phyloP scores from a whole-genome alignment of 1,284 basidiomycete species.

The Leccinum pachyderme region DNA sequence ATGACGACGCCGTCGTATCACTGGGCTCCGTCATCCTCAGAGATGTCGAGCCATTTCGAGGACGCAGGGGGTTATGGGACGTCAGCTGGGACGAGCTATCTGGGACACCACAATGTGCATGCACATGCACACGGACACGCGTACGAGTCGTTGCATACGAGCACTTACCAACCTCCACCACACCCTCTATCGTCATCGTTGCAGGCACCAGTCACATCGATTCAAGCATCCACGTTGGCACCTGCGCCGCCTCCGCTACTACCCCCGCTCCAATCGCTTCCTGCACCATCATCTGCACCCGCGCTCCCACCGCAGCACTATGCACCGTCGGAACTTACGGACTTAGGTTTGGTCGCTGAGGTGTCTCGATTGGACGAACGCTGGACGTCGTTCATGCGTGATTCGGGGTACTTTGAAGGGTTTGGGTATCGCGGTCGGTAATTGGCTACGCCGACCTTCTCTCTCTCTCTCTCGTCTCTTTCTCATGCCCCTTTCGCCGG shows the following conservation, averaged over 20 bases:
- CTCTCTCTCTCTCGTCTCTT: too few species aligned
- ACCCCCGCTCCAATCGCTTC: neutral
- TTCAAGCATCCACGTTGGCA: neutral
- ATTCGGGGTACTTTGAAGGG: slow-evolving; percentile 44
- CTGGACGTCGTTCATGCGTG: slow-evolving; percentile 60
- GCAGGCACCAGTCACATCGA: neutral
- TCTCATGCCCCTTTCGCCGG: neutral
- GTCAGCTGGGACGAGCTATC: neutral
- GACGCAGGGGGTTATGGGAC: neutral
- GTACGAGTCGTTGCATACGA: slow-evolving; percentile 5
- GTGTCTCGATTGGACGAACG: slow-evolving; percentile 55
- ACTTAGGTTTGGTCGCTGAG: slow-evolving; percentile 50
- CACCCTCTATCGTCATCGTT: slow-evolving; percentile 6
- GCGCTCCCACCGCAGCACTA: slow-evolving; percentile 7
- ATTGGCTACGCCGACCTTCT: neutral
- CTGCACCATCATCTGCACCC: neutral
- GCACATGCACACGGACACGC: neutral
- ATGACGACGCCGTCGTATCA: neutral
- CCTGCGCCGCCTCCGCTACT: neutral
- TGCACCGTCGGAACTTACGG: slow-evolving; percentile 42
- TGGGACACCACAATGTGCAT: neutral
- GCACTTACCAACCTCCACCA: slow-evolving; percentile 6
- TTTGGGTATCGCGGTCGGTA: slow-evolving; percentile 31
- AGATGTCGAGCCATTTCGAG: neutral
- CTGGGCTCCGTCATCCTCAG: neutral